These are phyloP conservation scores for Pythium aristosporum DNA, from an alignment of 352 stramenopile genomes.

Conservation along the genomic window DNA sequence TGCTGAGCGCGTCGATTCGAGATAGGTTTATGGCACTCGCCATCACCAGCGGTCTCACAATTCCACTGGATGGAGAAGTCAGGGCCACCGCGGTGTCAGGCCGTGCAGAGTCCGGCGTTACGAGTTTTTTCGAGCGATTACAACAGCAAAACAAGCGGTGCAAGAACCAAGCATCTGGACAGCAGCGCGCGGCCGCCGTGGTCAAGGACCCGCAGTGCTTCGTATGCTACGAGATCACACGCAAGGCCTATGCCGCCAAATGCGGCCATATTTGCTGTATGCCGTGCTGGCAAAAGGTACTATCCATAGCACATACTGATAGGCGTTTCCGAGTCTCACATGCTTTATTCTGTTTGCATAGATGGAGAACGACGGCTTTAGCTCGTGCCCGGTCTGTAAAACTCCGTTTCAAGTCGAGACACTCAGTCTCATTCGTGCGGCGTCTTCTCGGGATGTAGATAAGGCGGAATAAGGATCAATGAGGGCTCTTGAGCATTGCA, in stretches of 20 bases:
- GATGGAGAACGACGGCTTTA: constrained; percentile 65
- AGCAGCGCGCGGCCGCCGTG: constrained; percentile 36
- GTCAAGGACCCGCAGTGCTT: constrained; percentile 81
- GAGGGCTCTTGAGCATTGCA: not conserved
- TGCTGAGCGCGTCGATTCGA: constrained; percentile 48
- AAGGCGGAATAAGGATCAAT: constrained; percentile 6
- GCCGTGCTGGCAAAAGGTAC: constrained; percentile 83
- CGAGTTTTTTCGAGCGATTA: constrained; percentile 66
- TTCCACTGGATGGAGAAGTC: constrained; percentile 7
- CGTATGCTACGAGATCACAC: constrained; percentile 82
- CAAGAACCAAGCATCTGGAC: constrained; percentile 28
- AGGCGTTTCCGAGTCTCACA: not conserved
- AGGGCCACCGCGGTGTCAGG: not conserved
- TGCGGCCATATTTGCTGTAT: constrained; percentile 87
- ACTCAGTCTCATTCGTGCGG: constrained; percentile 70
- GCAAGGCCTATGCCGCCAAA: constrained; percentile 70
- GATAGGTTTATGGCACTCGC: constrained; percentile 47
- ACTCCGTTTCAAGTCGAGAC: constrained; percentile 64
- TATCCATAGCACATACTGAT: not conserved
- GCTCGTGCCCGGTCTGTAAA: constrained; percentile 77
- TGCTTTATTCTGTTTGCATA: not conserved
- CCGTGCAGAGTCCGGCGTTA: not conserved
- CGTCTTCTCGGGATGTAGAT: not conserved
- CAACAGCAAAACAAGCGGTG: constrained; percentile 59
- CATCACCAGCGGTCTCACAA: constrained; percentile 34